These are phyloP conservation scores for Abrus pulchellus DNA, from an alignment of 306 rosid species.

Conservation along the genomic window DNA sequence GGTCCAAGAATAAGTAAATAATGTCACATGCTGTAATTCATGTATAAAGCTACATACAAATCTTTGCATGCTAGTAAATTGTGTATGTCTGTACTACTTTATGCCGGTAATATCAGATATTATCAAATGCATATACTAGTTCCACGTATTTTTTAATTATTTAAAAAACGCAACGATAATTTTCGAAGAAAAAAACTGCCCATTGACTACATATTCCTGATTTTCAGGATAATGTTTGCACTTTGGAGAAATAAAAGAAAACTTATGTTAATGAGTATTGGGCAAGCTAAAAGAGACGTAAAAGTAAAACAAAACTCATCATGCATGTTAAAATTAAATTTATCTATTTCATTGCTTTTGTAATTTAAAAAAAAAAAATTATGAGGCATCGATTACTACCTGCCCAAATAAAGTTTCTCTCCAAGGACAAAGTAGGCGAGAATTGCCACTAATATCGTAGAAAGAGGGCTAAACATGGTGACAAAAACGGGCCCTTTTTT, in stretches of 20 bases:
- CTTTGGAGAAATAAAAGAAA: neutral
- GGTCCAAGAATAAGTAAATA: neutral
- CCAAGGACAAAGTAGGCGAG: slow-evolving; percentile 82
- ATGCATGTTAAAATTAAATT: neutral
- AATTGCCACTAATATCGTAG: slow-evolving; percentile 69
- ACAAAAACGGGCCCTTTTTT: slow-evolving; percentile 89
- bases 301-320: neutral
- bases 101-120: neutral
- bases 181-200: neutral
- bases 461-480: slow-evolving; percentile 76
- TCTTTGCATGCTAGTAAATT: neutral
- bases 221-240: neutral
- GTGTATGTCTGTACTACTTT: neutral
- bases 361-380: neutral
- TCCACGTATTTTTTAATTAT: neutral
- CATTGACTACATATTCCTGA: neutral
- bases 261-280: neutral
- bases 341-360: neutral
- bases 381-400: slow-evolving; percentile 52
- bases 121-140: neutral
- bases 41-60: slow-evolving; percentile 9
- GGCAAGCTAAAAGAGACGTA: neutral
- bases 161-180: neutral
- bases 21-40: neutral
- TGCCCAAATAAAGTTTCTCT: slow-evolving; percentile 81